phyloP scores from a whole-genome alignment of 1,284 basidiomycete genomes.

The Microbotryomycetes sp. region DNA sequence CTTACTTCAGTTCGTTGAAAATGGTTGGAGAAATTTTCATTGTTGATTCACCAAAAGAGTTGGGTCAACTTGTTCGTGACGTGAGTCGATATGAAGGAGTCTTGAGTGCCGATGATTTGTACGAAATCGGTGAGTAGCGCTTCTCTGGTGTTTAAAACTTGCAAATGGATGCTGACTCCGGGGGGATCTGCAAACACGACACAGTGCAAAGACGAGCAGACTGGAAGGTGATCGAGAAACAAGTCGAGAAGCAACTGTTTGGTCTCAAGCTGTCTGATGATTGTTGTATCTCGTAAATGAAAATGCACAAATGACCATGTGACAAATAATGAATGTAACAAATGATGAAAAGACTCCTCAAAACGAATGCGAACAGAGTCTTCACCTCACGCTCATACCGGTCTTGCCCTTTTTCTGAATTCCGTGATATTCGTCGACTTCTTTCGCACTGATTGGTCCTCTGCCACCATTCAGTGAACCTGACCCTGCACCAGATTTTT shows the following conservation, averaged over 20 bases:
- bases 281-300: constrained; percentile 24
- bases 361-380: not conserved
- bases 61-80: constrained; percentile 89
- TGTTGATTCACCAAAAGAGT: constrained; percentile 59
- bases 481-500: constrained; percentile 23
- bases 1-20: constrained; percentile 87
- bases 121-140: constrained; percentile 59
- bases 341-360: too few relatives aligned
- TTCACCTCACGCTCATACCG: constrained; percentile 31
- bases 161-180: too few relatives aligned
- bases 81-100: constrained; percentile 88
- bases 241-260: constrained; percentile 66
- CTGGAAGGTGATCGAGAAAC: constrained; percentile 95
- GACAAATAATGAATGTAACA: not conserved
- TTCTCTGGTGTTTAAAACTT: not conserved
- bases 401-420: constrained; percentile 34
- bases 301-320: not conserved
- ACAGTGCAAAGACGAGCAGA: constrained; percentile 60
- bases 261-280: constrained; percentile 35
- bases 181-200: not conserved
- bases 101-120: constrained; percentile 78
- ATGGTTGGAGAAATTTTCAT: constrained; percentile 96
- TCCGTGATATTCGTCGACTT: constrained; percentile 27
- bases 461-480: not conserved
- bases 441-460: constrained; percentile 21